A percentile compares a stretch with the other conserved stretches of the same genome.
phyloP scores from a whole-genome alignment of 2,329 filamentous ascomycete species.

The Epichloe gansuensis region DNA sequence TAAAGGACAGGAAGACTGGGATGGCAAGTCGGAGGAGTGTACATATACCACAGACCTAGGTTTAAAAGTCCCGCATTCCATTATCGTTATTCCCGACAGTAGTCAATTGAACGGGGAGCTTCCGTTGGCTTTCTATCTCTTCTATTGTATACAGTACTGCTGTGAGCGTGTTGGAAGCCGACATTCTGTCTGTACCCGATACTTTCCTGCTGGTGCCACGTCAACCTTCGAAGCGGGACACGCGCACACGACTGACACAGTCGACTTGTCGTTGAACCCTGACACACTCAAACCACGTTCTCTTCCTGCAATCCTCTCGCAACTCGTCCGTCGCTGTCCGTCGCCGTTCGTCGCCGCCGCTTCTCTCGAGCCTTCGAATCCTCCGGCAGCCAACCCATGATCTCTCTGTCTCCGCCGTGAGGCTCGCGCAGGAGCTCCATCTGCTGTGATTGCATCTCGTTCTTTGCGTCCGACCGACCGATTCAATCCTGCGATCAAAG shows the following conservation, averaged over 20 bases:
- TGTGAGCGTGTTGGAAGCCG: neutral
- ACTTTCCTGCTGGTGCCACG: neutral
- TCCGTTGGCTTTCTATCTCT: neutral
- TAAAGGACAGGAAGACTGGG: too few species aligned
- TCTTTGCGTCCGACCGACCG: neutral
- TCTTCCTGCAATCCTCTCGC: too few species aligned
- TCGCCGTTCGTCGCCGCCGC: neutral
- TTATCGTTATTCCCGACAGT: too few species aligned
- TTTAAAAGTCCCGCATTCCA: too few species aligned
- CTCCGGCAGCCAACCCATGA: conserved; percentile 9
- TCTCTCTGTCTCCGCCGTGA: conserved; percentile 11
- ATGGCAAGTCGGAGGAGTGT: too few species aligned
- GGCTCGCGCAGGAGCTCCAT: conserved; percentile 11
- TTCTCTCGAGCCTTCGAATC: neutral
- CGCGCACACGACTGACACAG: too few species aligned
- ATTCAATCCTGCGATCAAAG: neutral
- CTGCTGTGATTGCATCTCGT: neutral
- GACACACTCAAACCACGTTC: neutral
- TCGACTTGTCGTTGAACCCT: neutral
- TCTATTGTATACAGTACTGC: neutral
- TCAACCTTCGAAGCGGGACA: too few species aligned
- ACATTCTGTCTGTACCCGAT: neutral
- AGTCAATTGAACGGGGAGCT: neutral
- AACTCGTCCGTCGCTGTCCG: too few species aligned
- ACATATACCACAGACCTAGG: too few species aligned